phyloP scores from a whole-genome alignment of 2,329 filamentous ascomycete genomes.

The Talaromyces sp. region DNA sequence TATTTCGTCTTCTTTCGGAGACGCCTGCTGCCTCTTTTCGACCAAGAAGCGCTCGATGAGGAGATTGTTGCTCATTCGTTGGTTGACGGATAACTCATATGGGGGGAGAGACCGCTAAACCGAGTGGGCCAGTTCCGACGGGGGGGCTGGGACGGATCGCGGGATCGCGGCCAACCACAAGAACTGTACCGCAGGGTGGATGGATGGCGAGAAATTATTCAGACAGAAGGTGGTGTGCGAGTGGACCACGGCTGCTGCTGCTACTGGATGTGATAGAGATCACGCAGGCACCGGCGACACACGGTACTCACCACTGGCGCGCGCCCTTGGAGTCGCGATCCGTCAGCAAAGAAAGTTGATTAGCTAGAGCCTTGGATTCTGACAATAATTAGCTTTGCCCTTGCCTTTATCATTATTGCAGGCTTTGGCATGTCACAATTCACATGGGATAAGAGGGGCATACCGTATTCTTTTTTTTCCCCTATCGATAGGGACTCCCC shows the following conservation, averaged over 20 bases:
- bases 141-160: conserved; percentile 8
- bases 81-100: not conserved
- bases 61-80: not conserved
- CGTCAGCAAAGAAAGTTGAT: not conserved
- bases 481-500: not conserved
- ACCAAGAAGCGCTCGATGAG: not conserved
- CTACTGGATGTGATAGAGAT: conserved; percentile 13
- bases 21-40: not conserved
- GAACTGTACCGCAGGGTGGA: not conserved
- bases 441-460: not conserved
- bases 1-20: not conserved
- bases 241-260: conserved; percentile 9
- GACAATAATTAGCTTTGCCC: not conserved
- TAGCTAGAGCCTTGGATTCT: not conserved
- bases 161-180: conserved; percentile 11
- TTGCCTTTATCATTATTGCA: not conserved
- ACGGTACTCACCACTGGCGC: conserved; percentile 1
- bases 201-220: not conserved
- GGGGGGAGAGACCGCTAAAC: not conserved
- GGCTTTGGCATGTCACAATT: not conserved
- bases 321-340: not conserved
- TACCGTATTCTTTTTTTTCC: not conserved
- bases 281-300: conserved; percentile 27
- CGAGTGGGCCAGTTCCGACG: not conserved
- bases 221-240: conserved; percentile 3